A percentile compares a stretch with the other conserved stretches of the same genome.
Evolutionary conservation across 257 asterid species (phyloP).

Genomic region (Gentiana straminea): DNA sequence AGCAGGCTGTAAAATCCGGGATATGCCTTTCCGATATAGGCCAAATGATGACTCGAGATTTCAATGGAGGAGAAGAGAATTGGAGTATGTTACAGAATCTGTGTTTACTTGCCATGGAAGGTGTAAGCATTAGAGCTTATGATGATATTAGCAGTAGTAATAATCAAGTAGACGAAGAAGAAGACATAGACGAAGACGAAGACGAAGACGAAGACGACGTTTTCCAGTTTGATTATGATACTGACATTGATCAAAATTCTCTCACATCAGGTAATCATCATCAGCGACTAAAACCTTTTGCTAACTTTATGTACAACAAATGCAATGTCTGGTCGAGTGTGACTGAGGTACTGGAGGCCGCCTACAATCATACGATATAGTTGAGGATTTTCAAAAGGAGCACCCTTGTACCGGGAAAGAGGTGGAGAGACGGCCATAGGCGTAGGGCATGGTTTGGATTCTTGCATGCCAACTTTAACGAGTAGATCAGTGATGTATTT

Average conservation of each 20-base stretch:
- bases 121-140: slow-evolving; percentile 19
- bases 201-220: slow-evolving; percentile 25
- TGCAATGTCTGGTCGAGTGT: no score
- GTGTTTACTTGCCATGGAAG: slow-evolving; percentile 50
- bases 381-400: no score
- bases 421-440: no score
- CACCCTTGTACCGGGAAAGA: no score
- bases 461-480: no score
- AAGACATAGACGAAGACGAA: slow-evolving; percentile 2
- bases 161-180: slow-evolving; percentile 1
- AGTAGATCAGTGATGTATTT: no score
- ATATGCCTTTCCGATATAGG: slow-evolving; percentile 84
- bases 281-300: no score
- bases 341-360: no score
- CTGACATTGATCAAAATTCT: slow-evolving; percentile 3
- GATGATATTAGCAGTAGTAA: slow-evolving; percentile 10
- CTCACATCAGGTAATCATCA: slow-evolving; percentile 13
- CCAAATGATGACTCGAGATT: slow-evolving; percentile 78
- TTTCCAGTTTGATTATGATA: slow-evolving; percentile 34
- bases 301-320: no score
- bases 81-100: slow-evolving; percentile 62
- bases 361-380: no score
- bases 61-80: slow-evolving; percentile 50
- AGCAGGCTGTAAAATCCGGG: slow-evolving; percentile 53
- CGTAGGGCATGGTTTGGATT: no score